Percentiles rank a stretch among this genome's conserved stretches.
These are phyloP conservation scores for Zygosaccharomyces gambellarensis DNA, from an alignment of 805 yeast genomes.

Conservation along the genomic window DNA sequence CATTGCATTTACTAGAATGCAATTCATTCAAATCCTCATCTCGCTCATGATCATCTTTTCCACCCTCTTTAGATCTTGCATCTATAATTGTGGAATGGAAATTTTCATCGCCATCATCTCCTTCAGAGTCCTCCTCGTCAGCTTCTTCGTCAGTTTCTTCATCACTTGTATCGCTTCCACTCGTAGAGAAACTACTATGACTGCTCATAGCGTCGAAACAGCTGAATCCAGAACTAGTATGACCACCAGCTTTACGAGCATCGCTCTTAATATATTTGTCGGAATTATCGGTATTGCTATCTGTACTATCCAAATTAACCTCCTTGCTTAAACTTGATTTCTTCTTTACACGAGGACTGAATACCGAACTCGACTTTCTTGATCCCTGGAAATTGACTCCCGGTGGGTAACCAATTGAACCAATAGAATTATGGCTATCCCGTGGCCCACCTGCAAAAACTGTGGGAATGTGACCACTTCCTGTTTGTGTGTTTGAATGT, in stretches of 20 bases:
- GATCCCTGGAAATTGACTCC: conserved; percentile 9
- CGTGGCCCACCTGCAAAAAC: conserved; percentile 27
- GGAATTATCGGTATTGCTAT: not conserved
- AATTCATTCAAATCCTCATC: conserved; percentile 9
- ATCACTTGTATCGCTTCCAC: conserved; percentile 4
- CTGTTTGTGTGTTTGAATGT: not conserved
- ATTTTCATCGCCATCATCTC: not conserved
- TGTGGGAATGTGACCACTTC: conserved; percentile 13
- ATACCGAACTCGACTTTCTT: conserved; percentile 9
- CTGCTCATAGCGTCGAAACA: not conserved
- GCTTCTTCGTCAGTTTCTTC: conserved; percentile 8
- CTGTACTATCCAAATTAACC: conserved; percentile 10
- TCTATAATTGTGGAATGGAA: conserved; percentile 11
- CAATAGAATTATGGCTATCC: conserved; percentile 25
- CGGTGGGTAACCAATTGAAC: conserved; percentile 18
- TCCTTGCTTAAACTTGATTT: conserved; percentile 27
- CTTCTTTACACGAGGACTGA: conserved; percentile 15
- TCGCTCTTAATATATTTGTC: not conserved
- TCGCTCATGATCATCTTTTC: conserved; percentile 12
- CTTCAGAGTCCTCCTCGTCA: not conserved
- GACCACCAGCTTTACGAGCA: not conserved
- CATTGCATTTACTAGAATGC: conserved; percentile 9
- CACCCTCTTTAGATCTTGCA: conserved; percentile 13
- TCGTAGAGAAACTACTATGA: conserved; percentile 7
- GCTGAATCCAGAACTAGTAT: not conserved